Percentiles rank a stretch among this genome's conserved stretches.
These are phyloP conservation scores for Fusarium torulosum DNA, from an alignment of 2,329 filamentous ascomycete genomes.

Conservation along the genomic window DNA sequence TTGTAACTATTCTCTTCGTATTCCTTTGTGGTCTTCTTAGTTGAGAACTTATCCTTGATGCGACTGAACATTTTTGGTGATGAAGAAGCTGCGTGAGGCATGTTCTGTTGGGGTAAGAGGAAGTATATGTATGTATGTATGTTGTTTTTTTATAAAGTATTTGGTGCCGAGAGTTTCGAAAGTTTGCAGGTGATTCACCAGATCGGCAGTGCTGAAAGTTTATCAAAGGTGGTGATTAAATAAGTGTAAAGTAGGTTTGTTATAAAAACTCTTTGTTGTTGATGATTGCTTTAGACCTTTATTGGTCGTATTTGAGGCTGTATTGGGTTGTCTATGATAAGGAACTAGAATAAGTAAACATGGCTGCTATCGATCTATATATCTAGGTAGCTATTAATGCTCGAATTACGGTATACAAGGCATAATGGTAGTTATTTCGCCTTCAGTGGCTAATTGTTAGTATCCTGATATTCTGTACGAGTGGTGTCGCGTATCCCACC, in stretches of 20 bases:
- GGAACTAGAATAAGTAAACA: neutral
- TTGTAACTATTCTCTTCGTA: neutral
- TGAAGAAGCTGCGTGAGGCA: conserved; percentile 27
- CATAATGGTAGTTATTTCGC: no score
- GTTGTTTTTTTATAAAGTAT: neutral
- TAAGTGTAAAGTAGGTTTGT: neutral
- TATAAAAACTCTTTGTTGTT: neutral
- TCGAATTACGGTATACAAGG: neutral
- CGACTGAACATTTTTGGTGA: conserved; percentile 39
- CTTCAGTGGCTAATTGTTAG: no score
- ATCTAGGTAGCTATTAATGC: neutral
- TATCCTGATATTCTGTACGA: no score
- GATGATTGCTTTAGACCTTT: neutral
- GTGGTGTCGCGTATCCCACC: no score
- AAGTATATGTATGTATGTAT: no score
- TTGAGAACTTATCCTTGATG: conserved; percentile 54
- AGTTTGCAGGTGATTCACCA: neutral
- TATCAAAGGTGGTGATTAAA: neutral
- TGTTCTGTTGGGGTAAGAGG: neutral
- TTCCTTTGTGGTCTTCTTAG: conserved; percentile 31
- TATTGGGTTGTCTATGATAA: neutral
- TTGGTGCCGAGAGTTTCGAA: neutral
- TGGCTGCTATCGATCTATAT: neutral
- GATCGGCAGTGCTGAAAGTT: neutral
- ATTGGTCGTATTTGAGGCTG: neutral